Percentiles rank a stretch among this genome's conserved stretches.
These are phyloP conservation scores for Exophiala oligosperma DNA, from an alignment of 2,329 filamentous ascomycete genomes.

Conservation along the genomic window DNA sequence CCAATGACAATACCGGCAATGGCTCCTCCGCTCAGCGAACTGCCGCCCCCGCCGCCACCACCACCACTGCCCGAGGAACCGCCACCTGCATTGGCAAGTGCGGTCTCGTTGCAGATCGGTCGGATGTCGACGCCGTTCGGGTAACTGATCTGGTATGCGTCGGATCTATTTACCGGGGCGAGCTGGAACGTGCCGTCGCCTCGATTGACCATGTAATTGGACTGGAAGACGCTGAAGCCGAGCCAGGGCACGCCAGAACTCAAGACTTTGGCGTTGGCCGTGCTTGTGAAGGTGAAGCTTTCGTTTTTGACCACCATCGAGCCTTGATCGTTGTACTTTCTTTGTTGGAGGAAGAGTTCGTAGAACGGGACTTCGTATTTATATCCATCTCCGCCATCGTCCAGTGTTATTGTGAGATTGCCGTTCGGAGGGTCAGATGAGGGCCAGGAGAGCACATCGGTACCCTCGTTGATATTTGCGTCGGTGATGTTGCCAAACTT, in stretches of 20 bases:
- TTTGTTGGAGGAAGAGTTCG: background rate
- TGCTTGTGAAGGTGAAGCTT: background rate
- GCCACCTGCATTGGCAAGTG: background rate
- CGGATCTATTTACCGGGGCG: background rate
- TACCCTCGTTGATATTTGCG: background rate
- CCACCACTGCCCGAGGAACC: background rate
- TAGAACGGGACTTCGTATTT: background rate
- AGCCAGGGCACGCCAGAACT: background rate
- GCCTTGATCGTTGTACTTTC: background rate
- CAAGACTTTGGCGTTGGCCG: background rate
- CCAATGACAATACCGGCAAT: background rate
- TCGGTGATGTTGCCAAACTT: background rate
- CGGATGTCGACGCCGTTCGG: background rate
- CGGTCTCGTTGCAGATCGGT: background rate
- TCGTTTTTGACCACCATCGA: background rate
- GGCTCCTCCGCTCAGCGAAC: background rate
- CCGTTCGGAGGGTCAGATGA: background rate
- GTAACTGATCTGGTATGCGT: background rate
- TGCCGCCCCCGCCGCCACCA: background rate
- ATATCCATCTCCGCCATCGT: background rate
- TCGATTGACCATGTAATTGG: background rate
- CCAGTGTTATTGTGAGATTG: background rate
- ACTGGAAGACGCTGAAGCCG: background rate
- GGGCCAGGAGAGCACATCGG: background rate
- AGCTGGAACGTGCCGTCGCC: background rate